These are phyloP conservation scores for Ustilago esculenta DNA, from an alignment of 1,284 basidiomycete species.

Conservation along the genomic window DNA sequence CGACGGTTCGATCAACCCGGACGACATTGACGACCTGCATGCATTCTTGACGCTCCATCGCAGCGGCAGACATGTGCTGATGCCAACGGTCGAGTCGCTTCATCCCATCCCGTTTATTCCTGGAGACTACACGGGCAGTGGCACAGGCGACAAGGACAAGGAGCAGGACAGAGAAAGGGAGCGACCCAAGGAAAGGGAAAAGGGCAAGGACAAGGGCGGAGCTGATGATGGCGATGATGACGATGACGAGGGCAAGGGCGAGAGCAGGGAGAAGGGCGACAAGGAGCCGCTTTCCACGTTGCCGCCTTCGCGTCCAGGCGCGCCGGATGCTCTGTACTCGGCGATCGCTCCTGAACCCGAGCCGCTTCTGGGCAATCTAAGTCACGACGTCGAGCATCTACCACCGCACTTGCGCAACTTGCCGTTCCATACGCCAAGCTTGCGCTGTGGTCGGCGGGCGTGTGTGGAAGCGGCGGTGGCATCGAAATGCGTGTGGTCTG, in stretches of 20 bases:
- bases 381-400: constrained; percentile 34
- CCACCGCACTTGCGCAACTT: constrained; percentile 38
- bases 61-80: constrained; percentile 24
- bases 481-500: neutral
- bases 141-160: constrained; percentile 20
- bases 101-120: constrained; percentile 43
- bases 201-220: constrained; percentile 21
- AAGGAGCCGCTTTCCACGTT: constrained; percentile 44
- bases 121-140: constrained; percentile 21
- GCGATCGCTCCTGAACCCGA: constrained; percentile 41
- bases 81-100: constrained; percentile 54
- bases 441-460: neutral
- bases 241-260: constrained; percentile 32
- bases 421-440: constrained; percentile 36
- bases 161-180: constrained; percentile 23
- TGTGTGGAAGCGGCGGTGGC: too few relatives aligned
- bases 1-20: constrained; percentile 53
- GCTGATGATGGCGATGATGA: constrained; percentile 37
- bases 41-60: constrained; percentile 45
- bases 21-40: constrained; percentile 46
- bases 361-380: constrained; percentile 18
- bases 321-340: constrained; percentile 41
- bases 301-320: constrained; percentile 32
- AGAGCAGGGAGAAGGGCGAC: constrained; percentile 35
- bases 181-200: constrained; percentile 15